phyloP scores from a whole-genome alignment of 116 monocot species.

The Trichopus zeylanicus region DNA sequence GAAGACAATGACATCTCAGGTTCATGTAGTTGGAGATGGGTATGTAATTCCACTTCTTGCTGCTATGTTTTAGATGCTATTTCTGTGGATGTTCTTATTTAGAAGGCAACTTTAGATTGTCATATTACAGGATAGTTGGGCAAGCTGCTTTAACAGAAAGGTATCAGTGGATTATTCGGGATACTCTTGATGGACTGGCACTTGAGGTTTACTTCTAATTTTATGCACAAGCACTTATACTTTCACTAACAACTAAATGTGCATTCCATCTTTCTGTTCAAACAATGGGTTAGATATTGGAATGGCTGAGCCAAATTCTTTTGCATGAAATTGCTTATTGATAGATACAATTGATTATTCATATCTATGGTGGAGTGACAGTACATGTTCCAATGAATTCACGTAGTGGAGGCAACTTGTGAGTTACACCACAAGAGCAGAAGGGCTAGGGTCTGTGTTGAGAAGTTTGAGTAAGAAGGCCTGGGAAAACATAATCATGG shows the following conservation, averaged over 20 bases:
- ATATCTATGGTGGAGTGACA: too few relatives aligned
- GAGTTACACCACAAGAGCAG: too few relatives aligned
- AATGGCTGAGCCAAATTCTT: too few relatives aligned
- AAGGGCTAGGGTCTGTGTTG: too few relatives aligned
- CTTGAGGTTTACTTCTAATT: slow-evolving; percentile 18
- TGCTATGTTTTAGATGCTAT: neutral
- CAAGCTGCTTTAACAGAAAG: slow-evolving; percentile 40
- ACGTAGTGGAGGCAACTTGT: too few relatives aligned
- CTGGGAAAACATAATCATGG: too few relatives aligned
- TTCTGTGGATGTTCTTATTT: neutral
- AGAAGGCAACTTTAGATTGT: neutral
- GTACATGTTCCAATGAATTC: too few relatives aligned
- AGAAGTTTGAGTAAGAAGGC: too few relatives aligned
- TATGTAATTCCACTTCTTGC: slow-evolving; percentile 20
- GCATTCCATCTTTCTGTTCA: too few relatives aligned
- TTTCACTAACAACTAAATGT: neutral
- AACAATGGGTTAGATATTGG: too few relatives aligned
- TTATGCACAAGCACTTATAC: neutral
- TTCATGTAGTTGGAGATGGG: slow-evolving; percentile 53
- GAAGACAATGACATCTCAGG: slow-evolving; percentile 33
- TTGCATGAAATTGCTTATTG: too few relatives aligned
- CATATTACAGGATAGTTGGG: slow-evolving; percentile 46
- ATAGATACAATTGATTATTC: too few relatives aligned
- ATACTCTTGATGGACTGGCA: slow-evolving; percentile 6
- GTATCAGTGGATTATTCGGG: slow-evolving; percentile 49